phyloP scores from a whole-genome alignment of 164 flowering plant genomes.

The Magnolia sinica region DNA sequence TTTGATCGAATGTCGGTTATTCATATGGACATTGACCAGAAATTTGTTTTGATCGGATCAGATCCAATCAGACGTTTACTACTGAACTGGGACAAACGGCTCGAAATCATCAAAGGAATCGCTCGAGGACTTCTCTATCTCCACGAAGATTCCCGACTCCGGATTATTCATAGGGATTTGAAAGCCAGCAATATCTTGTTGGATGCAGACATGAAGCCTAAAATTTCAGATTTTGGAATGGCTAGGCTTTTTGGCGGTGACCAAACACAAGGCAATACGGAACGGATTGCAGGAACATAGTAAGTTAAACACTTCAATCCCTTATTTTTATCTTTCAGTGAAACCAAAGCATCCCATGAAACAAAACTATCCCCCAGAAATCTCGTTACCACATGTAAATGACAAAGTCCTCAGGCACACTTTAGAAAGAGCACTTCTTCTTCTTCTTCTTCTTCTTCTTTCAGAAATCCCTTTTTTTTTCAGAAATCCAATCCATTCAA shows the following conservation, averaged over 20 bases:
- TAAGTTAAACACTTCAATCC: constrained; percentile 16
- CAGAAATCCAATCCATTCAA: too few relatives aligned
- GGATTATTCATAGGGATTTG: constrained; percentile 53
- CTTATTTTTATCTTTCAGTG: neutral
- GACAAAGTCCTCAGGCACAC: too few relatives aligned
- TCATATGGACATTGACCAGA: neutral
- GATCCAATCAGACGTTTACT: neutral
- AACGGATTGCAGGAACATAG: constrained; percentile 35
- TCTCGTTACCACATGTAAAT: neutral
- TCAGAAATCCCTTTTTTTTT: too few relatives aligned
- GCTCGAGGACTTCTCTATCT: constrained; percentile 59
- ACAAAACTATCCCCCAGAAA: neutral
- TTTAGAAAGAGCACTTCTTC: too few relatives aligned
- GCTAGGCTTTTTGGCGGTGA: constrained; percentile 35
- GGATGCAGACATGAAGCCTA: constrained; percentile 41
- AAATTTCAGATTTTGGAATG: constrained; percentile 48
- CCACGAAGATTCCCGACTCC: constrained; percentile 52
- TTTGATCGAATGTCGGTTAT: too few relatives aligned
- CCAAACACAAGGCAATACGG: constrained; percentile 25
- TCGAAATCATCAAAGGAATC: constrained; percentile 32
- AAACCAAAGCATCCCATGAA: neutral
- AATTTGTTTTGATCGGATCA: neutral
- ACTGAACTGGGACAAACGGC: constrained; percentile 26
- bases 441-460: too few relatives aligned
- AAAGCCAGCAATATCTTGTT: constrained; percentile 51